These are phyloP conservation scores for Ogataea ganodermae DNA, from an alignment of 805 yeast species.

Conservation along the genomic window DNA sequence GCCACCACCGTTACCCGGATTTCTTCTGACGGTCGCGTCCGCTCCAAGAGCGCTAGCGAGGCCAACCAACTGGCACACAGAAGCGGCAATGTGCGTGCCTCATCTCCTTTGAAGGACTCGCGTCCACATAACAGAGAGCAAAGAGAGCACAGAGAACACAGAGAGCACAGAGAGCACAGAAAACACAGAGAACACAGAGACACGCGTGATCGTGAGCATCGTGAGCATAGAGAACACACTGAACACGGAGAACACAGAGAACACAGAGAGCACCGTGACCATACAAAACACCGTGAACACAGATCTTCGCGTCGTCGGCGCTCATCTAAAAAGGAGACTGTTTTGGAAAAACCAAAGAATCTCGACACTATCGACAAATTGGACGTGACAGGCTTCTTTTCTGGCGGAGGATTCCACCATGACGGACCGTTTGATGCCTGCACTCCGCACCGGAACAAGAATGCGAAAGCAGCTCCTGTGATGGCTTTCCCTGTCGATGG, in stretches of 20 bases:
- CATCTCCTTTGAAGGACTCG: constrained; percentile 19
- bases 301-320: constrained; percentile 36
- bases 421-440: constrained; percentile 99
- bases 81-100: constrained; percentile 11
- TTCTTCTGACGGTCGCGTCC: constrained; percentile 32
- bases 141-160: not conserved
- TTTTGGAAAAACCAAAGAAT: constrained; percentile 61
- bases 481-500: constrained; percentile 95
- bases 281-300: constrained; percentile 26
- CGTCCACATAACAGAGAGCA: constrained; percentile 21
- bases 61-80: constrained; percentile 12
- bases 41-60: constrained; percentile 37
- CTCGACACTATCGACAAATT: constrained; percentile 93
- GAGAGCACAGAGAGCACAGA: constrained; percentile 18
- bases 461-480: constrained; percentile 78
- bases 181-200: constrained; percentile 24
- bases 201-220: constrained; percentile 8
- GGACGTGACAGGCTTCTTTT: constrained; percentile 94
- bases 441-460: constrained; percentile 90
- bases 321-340: constrained; percentile 38
- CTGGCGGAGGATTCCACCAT: constrained; percentile 92
- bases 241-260: constrained; percentile 17
- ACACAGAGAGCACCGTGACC: not conserved
- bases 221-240: constrained; percentile 19
- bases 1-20: constrained; percentile 30